Evolutionary conservation across 2,329 filamentous ascomycete species (phyloP).

Genomic region (Ilyonectria mors-panacis): DNA sequence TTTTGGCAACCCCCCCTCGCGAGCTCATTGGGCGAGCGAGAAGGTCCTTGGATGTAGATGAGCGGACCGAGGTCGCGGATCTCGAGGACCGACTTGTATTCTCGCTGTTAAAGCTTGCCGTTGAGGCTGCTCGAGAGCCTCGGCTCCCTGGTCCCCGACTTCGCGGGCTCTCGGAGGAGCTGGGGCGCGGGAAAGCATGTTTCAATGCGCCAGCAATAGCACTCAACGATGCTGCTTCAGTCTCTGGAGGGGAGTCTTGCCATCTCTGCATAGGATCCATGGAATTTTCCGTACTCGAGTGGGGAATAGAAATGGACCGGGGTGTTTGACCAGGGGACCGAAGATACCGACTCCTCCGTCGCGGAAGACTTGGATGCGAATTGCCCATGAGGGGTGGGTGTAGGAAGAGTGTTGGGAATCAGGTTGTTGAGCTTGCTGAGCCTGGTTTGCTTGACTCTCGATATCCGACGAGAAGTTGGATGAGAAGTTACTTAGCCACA

Average conservation of each 20-base stretch:
- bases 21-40: constrained; percentile 13
- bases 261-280: constrained; percentile 42
- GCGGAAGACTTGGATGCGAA: constrained; percentile 9
- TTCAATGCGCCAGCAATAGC: constrained; percentile 38
- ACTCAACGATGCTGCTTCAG: constrained; percentile 39
- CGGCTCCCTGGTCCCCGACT: constrained; percentile 27
- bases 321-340: neutral
- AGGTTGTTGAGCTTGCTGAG: neutral
- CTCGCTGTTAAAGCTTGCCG: constrained; percentile 33
- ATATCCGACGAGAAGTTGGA: neutral
- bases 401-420: neutral
- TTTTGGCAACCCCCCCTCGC: constrained; percentile 13
- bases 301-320: neutral
- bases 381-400: neutral
- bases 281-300: neutral
- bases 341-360: constrained; percentile 19
- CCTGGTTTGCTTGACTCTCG: neutral
- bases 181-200: constrained; percentile 22
- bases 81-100: constrained; percentile 37
- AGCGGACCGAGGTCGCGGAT: constrained; percentile 21
- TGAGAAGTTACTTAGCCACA: neutral
- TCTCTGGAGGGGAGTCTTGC: constrained; percentile 44
- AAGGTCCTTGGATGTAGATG: constrained; percentile 9
- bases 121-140: constrained; percentile 34
- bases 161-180: constrained; percentile 33